phyloP scores from a whole-genome alignment of 23 red algal species.

The Pyropia haitanensis region DNA sequence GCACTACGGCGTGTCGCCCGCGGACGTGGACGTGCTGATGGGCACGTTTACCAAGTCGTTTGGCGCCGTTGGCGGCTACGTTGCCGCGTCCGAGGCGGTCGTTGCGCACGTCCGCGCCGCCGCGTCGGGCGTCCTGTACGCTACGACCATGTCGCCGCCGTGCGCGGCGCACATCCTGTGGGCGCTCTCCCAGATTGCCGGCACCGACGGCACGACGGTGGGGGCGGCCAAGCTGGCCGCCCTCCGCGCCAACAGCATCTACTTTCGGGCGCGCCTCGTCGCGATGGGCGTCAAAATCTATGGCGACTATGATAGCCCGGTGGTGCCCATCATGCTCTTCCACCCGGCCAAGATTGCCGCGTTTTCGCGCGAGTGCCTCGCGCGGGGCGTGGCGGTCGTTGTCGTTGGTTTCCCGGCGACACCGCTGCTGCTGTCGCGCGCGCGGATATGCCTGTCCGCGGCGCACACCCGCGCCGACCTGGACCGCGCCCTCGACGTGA shows the following conservation, averaged over 20 bases:
- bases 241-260: constrained; percentile 83
- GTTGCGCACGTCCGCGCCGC: constrained; percentile 60
- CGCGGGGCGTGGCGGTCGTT: constrained; percentile 86
- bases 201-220: constrained; percentile 75
- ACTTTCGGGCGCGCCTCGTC: constrained; percentile 67
- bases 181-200: constrained; percentile 76
- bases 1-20: constrained; percentile 57
- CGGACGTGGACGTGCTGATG: constrained; percentile 98
- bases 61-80: constrained; percentile 95
- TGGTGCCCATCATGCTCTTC: constrained; percentile 99
- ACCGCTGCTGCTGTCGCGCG: constrained; percentile 75
- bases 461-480: constrained; percentile 91
- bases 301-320: constrained; percentile 84
- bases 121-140: constrained; percentile 66
- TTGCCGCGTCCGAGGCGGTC: constrained; percentile 50
- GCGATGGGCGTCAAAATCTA: constrained; percentile 90
- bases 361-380: constrained; percentile 91
- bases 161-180: constrained; percentile 87
- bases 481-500: constrained; percentile 78
- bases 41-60: constrained; percentile 99
- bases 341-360: constrained; percentile 83
- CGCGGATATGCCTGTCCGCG: constrained; percentile 85
- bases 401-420: constrained; percentile 98
- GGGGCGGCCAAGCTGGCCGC: constrained; percentile 60
- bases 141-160: constrained; percentile 81